phyloP scores from a whole-genome alignment of 805 yeast species.

The Zygoascus tannicola region DNA sequence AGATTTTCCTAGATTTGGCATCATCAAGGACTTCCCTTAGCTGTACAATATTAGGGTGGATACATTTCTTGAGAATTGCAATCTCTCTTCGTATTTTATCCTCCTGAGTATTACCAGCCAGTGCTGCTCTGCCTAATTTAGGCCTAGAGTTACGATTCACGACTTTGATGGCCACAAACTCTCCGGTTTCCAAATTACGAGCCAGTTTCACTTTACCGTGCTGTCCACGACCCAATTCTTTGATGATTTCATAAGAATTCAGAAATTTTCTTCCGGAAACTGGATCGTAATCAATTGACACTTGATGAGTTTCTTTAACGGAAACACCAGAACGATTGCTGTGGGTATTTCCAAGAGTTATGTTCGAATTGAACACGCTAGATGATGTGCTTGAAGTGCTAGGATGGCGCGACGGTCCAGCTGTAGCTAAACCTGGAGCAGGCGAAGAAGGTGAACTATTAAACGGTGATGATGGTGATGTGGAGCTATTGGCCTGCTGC shows the following conservation, averaged over 20 bases:
- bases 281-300: constrained; percentile 83
- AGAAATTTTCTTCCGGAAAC: constrained; percentile 68
- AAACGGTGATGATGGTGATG: neutral
- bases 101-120: constrained; percentile 41
- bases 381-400: neutral
- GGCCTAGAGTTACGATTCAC: constrained; percentile 66
- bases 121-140: constrained; percentile 34
- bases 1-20: constrained; percentile 69
- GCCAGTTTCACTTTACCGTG: constrained; percentile 98
- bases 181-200: constrained; percentile 47
- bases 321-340: constrained; percentile 8
- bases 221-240: constrained; percentile 90
- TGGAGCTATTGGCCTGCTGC: constrained; percentile 1
- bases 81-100: constrained; percentile 76
- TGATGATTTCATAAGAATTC: constrained; percentile 80
- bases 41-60: constrained; percentile 85
- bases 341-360: neutral
- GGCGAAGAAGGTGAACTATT: constrained; percentile 1
- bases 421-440: neutral
- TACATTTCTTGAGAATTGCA: constrained; percentile 84
- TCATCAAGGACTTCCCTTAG: constrained; percentile 85
- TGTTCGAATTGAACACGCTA: neutral
- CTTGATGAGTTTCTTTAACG: constrained; percentile 77
- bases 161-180: constrained; percentile 83
- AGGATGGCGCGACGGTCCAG: neutral